Evolutionary conservation across 306 rosid species (phyloP).

Genomic region (Citrullus mucosospermus): DNA sequence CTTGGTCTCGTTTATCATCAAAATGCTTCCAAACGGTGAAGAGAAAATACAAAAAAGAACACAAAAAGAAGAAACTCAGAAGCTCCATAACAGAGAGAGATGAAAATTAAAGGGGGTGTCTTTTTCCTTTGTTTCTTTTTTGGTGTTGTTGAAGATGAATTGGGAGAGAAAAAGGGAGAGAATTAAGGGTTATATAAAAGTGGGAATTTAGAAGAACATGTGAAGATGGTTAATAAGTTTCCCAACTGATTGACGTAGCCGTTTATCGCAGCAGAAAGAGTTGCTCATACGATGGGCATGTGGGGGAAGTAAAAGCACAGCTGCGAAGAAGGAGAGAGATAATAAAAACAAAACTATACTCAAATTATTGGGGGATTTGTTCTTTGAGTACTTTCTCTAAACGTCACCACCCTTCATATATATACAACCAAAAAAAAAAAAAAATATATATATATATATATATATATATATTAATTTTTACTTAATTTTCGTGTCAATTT

Average conservation of each 20-base stretch:
- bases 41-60: conserved; percentile 23
- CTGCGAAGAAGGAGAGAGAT: not conserved
- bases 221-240: not conserved
- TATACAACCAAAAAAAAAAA: too few species aligned
- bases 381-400: not conserved
- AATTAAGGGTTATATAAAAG: too few species aligned
- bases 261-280: too few species aligned
- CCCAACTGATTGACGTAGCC: not conserved
- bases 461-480: too few species aligned
- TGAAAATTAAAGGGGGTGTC: not conserved
- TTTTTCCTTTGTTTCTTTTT: not conserved
- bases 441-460: too few species aligned
- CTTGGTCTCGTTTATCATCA: conserved; percentile 28
- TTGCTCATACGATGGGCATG: not conserved
- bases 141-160: not conserved
- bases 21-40: conserved; percentile 44
- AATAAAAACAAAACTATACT: not conserved
- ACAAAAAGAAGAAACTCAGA: conserved; percentile 22
- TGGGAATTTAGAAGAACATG: not conserved
- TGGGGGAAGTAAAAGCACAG: not conserved
- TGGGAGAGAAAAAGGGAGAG: not conserved
- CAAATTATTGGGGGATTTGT: not conserved
- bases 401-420: not conserved
- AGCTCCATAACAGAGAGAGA: conserved; percentile 31
- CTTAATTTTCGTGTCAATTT: too few species aligned